Base-by-base conservation (phyloP, 805 yeast species). In the Cyberlindnera meyerae region DNA sequence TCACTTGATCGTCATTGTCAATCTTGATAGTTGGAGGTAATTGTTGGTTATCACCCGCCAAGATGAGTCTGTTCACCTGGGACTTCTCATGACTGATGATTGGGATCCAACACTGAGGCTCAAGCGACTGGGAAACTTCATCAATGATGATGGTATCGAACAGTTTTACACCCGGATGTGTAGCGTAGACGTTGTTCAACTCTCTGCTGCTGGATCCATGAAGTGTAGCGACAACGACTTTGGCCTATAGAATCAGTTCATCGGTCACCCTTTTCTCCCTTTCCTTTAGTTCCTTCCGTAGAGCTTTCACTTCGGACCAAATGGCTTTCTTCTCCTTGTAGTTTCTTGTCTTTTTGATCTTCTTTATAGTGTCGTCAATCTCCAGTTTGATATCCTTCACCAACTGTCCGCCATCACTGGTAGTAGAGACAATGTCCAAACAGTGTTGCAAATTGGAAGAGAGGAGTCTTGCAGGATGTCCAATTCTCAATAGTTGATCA, bases 91-190 rank as follows among this genome's bases (percentile, higher is more conserved):
- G 90, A 26, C 73, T 71, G 4, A 87, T 67, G 6, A 93, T 43
- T 1, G 98, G 97, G 17, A 90, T 88, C 97, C 97, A 89, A 52
- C 97, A 88, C 47, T 90, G 95, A 1, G 97, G 95, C 52, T 90
- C 96, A 37, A 90, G 61, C 9, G 96, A 73, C 58, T 90, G 98
- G 0, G 97, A 87, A 0, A 90, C 96, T 59, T 90, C 98, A 61
- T 90, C 98, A 24, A 90, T 89, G 11, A 93, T 83, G 22, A 90
- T 66, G 0, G 95, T 77, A 45, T 85, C 86, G 52, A 90, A 86
- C 11, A 78, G 54, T 22, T 59, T 55, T 5, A 61, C 54, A 1
- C 40, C 47, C 2, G 55, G 58, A 24, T 35, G 36, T 27, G 42
- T 35, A 6, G 57, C 63, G 48, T 75, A 73, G 28, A 78, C 61